Evolutionary conservation across 257 asterid genomes (phyloP).

Genomic region (Lycium ferocissimum): DNA sequence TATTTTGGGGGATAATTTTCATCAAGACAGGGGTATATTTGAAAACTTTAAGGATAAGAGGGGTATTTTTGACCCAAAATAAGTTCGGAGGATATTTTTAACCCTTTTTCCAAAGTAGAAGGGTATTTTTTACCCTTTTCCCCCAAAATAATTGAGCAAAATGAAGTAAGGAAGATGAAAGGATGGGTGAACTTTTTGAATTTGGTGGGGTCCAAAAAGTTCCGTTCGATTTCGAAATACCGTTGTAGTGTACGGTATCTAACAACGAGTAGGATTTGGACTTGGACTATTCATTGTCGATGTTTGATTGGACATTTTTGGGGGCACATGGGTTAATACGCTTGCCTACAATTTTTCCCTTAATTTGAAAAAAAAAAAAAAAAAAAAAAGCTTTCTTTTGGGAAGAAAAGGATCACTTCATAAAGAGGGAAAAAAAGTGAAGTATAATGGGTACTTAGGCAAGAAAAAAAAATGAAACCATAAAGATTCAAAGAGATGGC

Average conservation of each 20-base stretch:
- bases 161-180: neutral
- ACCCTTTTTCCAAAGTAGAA: too few species aligned
- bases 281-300: neutral
- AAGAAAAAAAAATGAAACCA: neutral
- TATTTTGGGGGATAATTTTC: too few species aligned
- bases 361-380: neutral
- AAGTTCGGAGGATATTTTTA: too few species aligned
- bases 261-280: neutral
- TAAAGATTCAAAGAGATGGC: neutral
- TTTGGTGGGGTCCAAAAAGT: constrained; percentile 23
- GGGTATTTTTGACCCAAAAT: too few species aligned
- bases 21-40: too few species aligned
- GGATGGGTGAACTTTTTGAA: neutral
- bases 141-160: neutral
- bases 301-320: neutral
- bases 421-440: neutral
- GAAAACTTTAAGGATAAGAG: too few species aligned
- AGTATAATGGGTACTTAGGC: too few species aligned
- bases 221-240: constrained; percentile 29
- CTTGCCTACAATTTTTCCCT: neutral
- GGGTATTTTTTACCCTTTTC: too few species aligned
- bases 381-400: neutral
- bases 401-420: too few species aligned
- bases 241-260: constrained; percentile 10
- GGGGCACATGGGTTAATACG: neutral